These are phyloP conservation scores for Boletus rubescentipes DNA, from an alignment of 768 basidiomycete species.

Conservation along the genomic window DNA sequence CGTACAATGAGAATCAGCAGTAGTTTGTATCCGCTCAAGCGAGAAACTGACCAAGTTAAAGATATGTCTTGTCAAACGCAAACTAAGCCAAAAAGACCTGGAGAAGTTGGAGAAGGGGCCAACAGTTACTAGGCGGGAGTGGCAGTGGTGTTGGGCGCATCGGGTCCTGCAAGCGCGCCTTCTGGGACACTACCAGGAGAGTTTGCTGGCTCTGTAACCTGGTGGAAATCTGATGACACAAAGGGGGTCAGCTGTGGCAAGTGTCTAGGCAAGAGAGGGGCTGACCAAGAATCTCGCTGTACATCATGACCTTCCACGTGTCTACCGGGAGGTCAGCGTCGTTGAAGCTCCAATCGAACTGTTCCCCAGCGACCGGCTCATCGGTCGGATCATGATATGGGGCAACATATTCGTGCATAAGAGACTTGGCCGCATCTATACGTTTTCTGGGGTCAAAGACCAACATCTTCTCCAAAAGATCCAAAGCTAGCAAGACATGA, in stretches of 20 bases:
- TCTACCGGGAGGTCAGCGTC: constrained; percentile 98
- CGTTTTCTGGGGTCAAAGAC: constrained; percentile 98
- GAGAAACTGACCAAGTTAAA: constrained; percentile 14
- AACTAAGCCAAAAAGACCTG: constrained; percentile 2
- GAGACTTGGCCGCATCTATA: constrained; percentile 89
- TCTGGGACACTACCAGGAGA: constrained; percentile 43
- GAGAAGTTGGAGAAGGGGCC: not conserved
- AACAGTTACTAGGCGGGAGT: constrained; percentile 14
- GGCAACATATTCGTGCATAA: constrained; percentile 89
- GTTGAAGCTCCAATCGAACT: constrained; percentile 99
- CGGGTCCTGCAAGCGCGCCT: constrained; percentile 70
- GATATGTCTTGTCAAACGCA: not conserved
- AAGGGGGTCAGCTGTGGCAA: not conserved
- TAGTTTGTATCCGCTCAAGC: not conserved
- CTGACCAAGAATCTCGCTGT: constrained; percentile 93
- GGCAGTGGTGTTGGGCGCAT: constrained; percentile 27
- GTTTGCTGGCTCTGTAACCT: constrained; percentile 57
- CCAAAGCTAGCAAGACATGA: constrained; percentile 60
- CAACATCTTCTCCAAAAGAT: constrained; percentile 97
- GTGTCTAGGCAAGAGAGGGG: constrained; percentile 2
- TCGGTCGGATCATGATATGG: constrained; percentile 99
- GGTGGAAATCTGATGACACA: constrained; percentile 68
- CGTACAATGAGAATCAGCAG: not conserved
- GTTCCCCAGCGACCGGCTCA: constrained; percentile 89
- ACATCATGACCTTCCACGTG: constrained; percentile 99